Conservation (phyloP, 1,139 yeast genomes). For the Sugiyamaella castrensis region DNA sequence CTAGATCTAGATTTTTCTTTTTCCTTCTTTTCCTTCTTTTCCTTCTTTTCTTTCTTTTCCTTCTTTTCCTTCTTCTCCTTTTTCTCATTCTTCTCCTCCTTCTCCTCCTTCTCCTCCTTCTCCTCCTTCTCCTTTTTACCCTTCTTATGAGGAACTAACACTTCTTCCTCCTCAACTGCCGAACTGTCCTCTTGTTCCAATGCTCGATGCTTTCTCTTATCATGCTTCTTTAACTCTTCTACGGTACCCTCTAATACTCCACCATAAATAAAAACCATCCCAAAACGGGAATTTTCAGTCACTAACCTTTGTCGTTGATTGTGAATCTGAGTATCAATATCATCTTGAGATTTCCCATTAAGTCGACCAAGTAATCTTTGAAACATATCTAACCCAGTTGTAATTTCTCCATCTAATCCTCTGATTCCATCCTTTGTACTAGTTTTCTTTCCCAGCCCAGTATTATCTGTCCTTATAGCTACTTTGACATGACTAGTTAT, state of each 20-base stretch:
- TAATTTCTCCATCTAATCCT: constrained; percentile 72
- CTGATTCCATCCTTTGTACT: constrained; percentile 51
- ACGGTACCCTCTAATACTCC: constrained; percentile 81
- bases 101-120: constrained; percentile 34
- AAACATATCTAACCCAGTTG: constrained; percentile 89
- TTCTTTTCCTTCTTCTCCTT: constrained; percentile 41
- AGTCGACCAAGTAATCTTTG: constrained; percentile 86
- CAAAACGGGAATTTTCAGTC: constrained; percentile 73
- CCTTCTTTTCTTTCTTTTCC: constrained; percentile 23
- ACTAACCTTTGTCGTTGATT: constrained; percentile 42
- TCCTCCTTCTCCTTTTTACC: constrained; percentile 26
- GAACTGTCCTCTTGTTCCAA: constrained; percentile 34
- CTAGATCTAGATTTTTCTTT: constrained; percentile 36
- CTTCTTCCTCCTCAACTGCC: constrained; percentile 30
- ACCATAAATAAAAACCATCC: constrained; percentile 81
- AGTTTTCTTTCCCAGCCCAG: constrained; percentile 82
- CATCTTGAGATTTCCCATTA: constrained; percentile 42
- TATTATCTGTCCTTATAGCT: constrained; percentile 70
- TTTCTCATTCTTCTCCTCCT: constrained; percentile 56
- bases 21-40: constrained; percentile 31
- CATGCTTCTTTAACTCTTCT: constrained; percentile 45
- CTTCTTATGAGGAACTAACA: constrained; percentile 23
- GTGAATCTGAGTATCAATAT: constrained; percentile 31
- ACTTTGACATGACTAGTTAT: constrained; percentile 79
- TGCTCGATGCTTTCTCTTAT: constrained; percentile 33